These are phyloP conservation scores for Trichomonas tenax DNA, from an alignment of 208 protist species.

Conservation along the genomic window DNA sequence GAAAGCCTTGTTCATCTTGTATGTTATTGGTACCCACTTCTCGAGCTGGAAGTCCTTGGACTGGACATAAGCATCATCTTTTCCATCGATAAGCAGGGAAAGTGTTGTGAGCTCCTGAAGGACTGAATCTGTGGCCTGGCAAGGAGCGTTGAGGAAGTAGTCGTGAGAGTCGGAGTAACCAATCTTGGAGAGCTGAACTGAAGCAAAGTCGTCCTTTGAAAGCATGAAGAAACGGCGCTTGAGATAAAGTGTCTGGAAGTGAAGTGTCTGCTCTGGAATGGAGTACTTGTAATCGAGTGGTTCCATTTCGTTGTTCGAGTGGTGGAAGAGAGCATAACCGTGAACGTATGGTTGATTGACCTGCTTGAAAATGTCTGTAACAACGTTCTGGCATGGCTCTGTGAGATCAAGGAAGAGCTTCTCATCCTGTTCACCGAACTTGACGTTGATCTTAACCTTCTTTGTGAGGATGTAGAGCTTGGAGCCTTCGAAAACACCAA, in stretches of 20 bases:
- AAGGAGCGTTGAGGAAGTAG: background rate
- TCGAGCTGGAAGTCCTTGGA: background rate
- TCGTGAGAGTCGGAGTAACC: background rate
- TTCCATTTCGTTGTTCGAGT: background rate
- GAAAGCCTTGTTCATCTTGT: background rate
- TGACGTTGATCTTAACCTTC: background rate
- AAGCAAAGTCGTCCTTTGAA: background rate
- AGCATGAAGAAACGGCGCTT: background rate
- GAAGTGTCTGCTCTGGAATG: background rate
- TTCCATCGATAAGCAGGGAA: background rate
- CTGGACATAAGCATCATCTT: background rate
- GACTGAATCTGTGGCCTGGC: background rate
- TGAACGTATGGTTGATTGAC: background rate
- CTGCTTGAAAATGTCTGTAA: background rate
- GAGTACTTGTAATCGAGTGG: background rate
- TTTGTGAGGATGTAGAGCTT: background rate
- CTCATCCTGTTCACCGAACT: background rate
- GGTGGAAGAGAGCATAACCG: background rate
- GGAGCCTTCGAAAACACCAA: background rate
- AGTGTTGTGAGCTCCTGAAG: background rate
- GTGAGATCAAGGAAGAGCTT: background rate
- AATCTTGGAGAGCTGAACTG: background rate
- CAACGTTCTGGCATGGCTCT: background rate
- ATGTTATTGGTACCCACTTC: background rate
- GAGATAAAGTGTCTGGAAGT: background rate